Evolutionary conservation across 2,329 filamentous ascomycete genomes (phyloP).

Genomic region (Ilyonectria robusta): DNA sequence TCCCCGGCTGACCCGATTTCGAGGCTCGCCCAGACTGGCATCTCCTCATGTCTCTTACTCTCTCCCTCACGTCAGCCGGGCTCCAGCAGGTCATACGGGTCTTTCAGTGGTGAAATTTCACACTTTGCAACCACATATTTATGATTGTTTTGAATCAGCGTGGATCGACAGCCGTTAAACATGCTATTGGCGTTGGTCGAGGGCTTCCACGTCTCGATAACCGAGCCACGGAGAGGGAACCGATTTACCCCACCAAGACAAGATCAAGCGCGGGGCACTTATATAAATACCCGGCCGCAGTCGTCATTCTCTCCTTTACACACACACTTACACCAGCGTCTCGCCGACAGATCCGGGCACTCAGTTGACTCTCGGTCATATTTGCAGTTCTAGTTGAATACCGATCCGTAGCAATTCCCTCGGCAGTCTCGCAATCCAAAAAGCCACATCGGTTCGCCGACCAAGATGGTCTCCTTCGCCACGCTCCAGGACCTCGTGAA

Average conservation of each 20-base stretch:
- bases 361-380: background rate
- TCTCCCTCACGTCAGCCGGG: background rate
- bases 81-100: background rate
- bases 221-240: background rate
- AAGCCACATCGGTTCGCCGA: background rate
- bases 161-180: too few relatives aligned
- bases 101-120: too few relatives aligned
- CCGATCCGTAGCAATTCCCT: background rate
- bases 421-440: background rate
- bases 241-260: conserved; percentile 14
- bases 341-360: background rate
- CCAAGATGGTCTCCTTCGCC: conserved; percentile 45
- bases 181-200: background rate
- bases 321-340: background rate
- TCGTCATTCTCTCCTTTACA: background rate
- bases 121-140: too few relatives aligned
- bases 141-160: too few relatives aligned
- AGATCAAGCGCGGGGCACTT: conserved; percentile 4
- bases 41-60: background rate
- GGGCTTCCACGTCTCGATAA: background rate
- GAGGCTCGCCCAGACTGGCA: background rate
- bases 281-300: conserved; percentile 9
- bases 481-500: conserved; percentile 46
- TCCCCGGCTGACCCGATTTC: background rate
- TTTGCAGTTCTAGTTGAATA: background rate